Evolutionary conservation across 164 flowering plant genomes (phyloP).

Genomic region (Stephania cephalantha): DNA sequence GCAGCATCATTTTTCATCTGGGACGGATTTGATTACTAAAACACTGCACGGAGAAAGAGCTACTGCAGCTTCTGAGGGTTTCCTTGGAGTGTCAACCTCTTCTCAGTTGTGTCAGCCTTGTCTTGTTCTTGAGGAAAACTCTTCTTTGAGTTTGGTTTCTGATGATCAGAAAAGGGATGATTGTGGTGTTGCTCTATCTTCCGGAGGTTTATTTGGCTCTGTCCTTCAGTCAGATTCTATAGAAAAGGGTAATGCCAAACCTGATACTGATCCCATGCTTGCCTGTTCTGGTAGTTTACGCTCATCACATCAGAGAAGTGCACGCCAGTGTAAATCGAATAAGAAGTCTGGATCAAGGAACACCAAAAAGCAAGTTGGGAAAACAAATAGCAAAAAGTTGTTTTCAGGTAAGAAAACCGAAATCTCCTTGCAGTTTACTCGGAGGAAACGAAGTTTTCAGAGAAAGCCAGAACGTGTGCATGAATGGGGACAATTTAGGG

Average conservation of each 20-base stretch:
- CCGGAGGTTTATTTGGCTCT: slow-evolving; percentile 17
- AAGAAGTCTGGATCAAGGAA: slow-evolving; percentile 22
- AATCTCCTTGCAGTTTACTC: slow-evolving; percentile 22
- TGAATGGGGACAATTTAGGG: slow-evolving; percentile 47
- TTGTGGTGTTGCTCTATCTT: slow-evolving; percentile 16
- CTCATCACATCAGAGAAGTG: slow-evolving; percentile 29
- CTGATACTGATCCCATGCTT: slow-evolving; percentile 16
- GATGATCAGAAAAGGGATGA: slow-evolving; percentile 17
- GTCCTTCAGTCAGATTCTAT: slow-evolving; percentile 15
- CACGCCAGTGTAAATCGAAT: slow-evolving; percentile 23
- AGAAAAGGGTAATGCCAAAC: slow-evolving; percentile 16
- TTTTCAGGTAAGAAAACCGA: slow-evolving; percentile 8
- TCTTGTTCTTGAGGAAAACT: slow-evolving; percentile 7
- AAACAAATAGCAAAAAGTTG: slow-evolving; percentile 14
- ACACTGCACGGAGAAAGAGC: slow-evolving; percentile 12
- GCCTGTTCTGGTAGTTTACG: slow-evolving; percentile 19
- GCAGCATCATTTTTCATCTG: slow-evolving; percentile 12
- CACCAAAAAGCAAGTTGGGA: slow-evolving; percentile 23
- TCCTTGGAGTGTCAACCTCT: slow-evolving; percentile 16
- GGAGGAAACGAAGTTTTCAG: slow-evolving; percentile 51
- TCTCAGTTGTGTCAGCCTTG: slow-evolving; percentile 18
- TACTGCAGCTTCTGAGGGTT: slow-evolving; percentile 16
- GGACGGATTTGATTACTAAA: slow-evolving; percentile 6
- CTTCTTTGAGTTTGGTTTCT: slow-evolving; percentile 13
- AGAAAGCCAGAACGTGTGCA: slow-evolving; percentile 51